A percentile compares a stretch with the other conserved stretches of the same genome.
Conservation (phyloP, 129 eudicot species). For the Flaveria trinervia region DNA sequence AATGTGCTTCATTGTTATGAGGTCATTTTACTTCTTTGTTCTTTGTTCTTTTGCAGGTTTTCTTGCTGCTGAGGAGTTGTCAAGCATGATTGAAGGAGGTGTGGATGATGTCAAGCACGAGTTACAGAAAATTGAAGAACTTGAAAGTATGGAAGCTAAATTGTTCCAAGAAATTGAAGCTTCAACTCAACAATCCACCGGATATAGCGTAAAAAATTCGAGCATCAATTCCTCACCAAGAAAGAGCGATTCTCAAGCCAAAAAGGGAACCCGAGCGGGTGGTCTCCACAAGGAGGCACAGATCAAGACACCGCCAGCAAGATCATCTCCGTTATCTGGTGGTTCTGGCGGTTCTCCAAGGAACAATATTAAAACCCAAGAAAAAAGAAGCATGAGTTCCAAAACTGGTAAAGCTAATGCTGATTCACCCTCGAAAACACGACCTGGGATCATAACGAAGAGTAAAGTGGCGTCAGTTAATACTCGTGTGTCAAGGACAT, state of each 20-base stretch:
- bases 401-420: conserved; percentile 22
- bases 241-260: conserved; percentile 29
- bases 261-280: conserved; percentile 7
- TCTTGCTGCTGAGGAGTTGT: conserved; percentile 80
- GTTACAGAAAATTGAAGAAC: conserved; percentile 54
- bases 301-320: not conserved
- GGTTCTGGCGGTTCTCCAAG: conserved; percentile 6
- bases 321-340: conserved; percentile 5
- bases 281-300: not conserved
- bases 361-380: conserved; percentile 10
- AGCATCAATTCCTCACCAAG: conserved; percentile 25
- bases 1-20: conserved; percentile 1
- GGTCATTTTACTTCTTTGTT: not conserved
- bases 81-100: conserved; percentile 63
- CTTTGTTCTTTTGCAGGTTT: conserved; percentile 43
- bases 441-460: conserved; percentile 21
- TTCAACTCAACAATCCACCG: conserved; percentile 55
- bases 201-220: conserved; percentile 32
- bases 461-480: conserved; percentile 16
- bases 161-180: conserved; percentile 69
- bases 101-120: conserved; percentile 32
- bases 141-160: conserved; percentile 54
- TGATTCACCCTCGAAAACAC: conserved; percentile 29
- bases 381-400: conserved; percentile 17
- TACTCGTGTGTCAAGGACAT: conserved; percentile 24